Evolutionary conservation across 345 rosid species (phyloP).

Genomic region (Eucalyptus urophylla): DNA sequence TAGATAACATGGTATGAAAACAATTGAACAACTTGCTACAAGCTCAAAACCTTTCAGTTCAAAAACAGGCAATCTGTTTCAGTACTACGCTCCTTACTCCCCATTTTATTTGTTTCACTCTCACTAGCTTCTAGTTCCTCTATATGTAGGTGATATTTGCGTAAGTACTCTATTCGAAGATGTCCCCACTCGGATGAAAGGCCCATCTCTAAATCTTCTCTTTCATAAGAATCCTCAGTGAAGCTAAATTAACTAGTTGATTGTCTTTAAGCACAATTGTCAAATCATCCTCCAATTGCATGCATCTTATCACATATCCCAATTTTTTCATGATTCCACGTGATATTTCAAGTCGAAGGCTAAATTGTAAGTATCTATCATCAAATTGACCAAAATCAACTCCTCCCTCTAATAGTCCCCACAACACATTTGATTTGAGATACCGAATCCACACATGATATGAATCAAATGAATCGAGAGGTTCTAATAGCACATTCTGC

Average conservation of each 20-base stretch:
- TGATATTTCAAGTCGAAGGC: accelerated
- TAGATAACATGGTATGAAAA: not conserved
- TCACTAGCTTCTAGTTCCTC: too few species aligned
- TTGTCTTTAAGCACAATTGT: not conserved
- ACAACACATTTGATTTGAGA: not conserved
- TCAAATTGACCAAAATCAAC: not conserved
- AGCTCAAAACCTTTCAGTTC: not conserved
- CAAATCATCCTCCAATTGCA: not conserved
- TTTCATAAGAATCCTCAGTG: not conserved
- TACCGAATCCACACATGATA: not conserved
- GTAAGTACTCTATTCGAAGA: too few species aligned
- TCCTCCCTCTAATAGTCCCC: not conserved
- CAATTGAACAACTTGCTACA: not conserved
- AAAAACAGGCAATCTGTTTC: too few species aligned
- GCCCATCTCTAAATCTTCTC: too few species aligned
- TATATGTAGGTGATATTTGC: too few species aligned
- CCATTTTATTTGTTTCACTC: too few species aligned
- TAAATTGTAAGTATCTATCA: accelerated
- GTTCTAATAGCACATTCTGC: not conserved
- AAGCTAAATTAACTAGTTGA: too few species aligned
- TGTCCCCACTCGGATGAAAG: accelerated
- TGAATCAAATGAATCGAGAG: not conserved
- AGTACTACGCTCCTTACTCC: too few species aligned
- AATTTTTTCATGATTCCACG: not conserved
- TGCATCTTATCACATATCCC: not conserved